Percentiles rank a stretch among this genome's conserved stretches.
These are phyloP conservation scores for Fusarium begoniae DNA, from an alignment of 2,329 filamentous ascomycete genomes.

Conservation along the genomic window DNA sequence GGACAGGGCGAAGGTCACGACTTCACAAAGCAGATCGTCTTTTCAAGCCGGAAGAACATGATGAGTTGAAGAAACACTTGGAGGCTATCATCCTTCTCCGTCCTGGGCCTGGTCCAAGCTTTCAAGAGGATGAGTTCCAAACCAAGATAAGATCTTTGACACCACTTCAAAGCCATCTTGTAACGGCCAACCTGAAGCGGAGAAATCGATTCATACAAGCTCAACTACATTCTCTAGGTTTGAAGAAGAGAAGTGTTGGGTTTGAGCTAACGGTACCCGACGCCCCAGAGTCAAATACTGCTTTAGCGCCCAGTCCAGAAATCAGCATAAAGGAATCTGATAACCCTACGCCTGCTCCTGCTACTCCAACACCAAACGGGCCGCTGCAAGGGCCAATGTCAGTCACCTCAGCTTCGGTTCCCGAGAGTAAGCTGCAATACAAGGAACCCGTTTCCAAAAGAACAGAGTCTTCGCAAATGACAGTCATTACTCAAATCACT, in stretches of 20 bases:
- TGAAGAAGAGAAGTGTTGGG: not conserved
- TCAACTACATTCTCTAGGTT: not conserved
- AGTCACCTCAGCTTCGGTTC: not conserved
- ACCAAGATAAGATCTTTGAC: accelerated
- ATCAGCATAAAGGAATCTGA: accelerated
- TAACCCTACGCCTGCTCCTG: accelerated
- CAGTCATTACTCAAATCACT: not conserved
- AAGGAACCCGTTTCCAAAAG: accelerated
- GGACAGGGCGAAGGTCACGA: accelerated
- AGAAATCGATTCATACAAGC: not conserved
- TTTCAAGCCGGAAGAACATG: not conserved
- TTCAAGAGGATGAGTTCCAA: accelerated
- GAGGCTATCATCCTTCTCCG: accelerated
- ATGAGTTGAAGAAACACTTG: not conserved
- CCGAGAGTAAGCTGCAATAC: not conserved
- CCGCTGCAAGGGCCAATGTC: not conserved
- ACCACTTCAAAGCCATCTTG: not conserved
- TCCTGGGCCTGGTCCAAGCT: not conserved
- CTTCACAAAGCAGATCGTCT: not conserved
- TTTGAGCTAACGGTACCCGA: accelerated
- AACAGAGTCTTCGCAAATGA: accelerated
- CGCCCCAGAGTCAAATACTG: accelerated
- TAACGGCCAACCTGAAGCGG: not conserved
- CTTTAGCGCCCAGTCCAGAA: no score
- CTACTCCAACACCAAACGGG: no score